Evolutionary conservation across 257 asterid species (phyloP).

Genomic region (Sherardia arvensis): DNA sequence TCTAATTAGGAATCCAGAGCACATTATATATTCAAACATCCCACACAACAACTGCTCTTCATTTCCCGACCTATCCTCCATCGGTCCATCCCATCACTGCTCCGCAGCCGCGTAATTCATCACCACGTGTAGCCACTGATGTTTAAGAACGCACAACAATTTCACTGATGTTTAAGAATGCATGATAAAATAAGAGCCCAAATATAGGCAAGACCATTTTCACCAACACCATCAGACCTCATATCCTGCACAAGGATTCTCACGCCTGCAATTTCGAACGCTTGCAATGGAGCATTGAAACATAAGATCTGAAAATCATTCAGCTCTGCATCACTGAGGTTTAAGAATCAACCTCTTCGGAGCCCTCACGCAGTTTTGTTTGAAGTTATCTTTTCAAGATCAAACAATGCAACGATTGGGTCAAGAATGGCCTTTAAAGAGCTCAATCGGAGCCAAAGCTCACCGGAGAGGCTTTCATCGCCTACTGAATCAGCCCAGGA

Average conservation of each 20-base stretch:
- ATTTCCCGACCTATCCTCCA: too few species aligned
- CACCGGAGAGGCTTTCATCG: too few species aligned
- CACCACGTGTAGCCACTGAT: too few species aligned
- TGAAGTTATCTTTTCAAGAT: constrained; percentile 82
- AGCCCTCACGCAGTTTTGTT: constrained; percentile 88
- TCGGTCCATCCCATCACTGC: too few species aligned
- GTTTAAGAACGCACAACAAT: too few species aligned
- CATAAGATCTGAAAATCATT: constrained; percentile 96
- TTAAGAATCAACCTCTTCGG: constrained; percentile 80
- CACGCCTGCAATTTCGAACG: constrained; percentile 80
- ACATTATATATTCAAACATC: too few species aligned
- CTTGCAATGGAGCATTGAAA: constrained; percentile 88
- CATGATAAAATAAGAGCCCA: constrained; percentile 83
- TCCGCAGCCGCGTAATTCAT: too few species aligned
- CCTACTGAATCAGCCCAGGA: too few species aligned
- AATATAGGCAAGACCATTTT: constrained; percentile 79
- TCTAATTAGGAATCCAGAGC: too few species aligned
- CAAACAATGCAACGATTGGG: constrained; percentile 93
- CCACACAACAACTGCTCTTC: too few species aligned
- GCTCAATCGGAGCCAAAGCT: too few species aligned
- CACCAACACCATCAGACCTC: constrained; percentile 74
- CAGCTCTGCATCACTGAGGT: constrained; percentile 87
- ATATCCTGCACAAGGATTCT: constrained; percentile 88
- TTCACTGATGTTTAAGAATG: too few species aligned
- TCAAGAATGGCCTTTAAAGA: constrained; percentile 92